Evolutionary conservation across 1,284 basidiomycete species (phyloP), one percentile per base, ranked within the genome.

Genomic region (Ustilago curta): DNA sequence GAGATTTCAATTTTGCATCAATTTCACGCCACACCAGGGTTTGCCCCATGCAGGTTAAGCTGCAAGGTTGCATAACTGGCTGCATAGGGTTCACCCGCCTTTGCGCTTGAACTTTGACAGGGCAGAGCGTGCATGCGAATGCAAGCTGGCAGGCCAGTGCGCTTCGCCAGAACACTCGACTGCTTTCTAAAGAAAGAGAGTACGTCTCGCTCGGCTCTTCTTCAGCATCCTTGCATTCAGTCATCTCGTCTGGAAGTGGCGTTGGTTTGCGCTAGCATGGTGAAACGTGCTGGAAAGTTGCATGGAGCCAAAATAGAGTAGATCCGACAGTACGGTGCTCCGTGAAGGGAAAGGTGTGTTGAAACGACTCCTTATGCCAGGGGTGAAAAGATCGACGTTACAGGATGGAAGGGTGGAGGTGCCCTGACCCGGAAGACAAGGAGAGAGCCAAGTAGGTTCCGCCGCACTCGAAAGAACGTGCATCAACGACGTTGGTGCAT

Each of bases 41-140:
- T 12, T 4, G 35, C 35, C 12, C 11, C 12, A 37, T 37, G 35
- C 35, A 14, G 35, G 35, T 12, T 12, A 7, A 52, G 32, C 19
- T 67, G 65, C 65, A 57, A 35, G 65, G 58, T 57, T 67, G 59
- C 65, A 67, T 52, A 18, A 18, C 12, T 27, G 47, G 43, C 54
- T 57, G 65, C 58, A 61, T 31, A 11, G 12, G 42, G 39, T 25
- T 49, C 42, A 44, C 44, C 32, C n/a, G 27, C 23, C 32, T 19
- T 19, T 39, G 23, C 14, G n/a, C n/a, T 14, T 12, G 31, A 11
- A 50, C 6, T 23, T 23, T 23, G 29, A 35, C 14, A 37, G 16
- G 25, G 45, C 14, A n/a, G 40, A 21, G 3, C 23, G 42, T n/a
- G 42, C 42, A 45, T 25, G 11, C 43, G 19, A 35, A 19, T 56